Conservation (phyloP, 2,329 filamentous ascomycete genomes). For the Arthrobotrys entomopaga region DNA sequence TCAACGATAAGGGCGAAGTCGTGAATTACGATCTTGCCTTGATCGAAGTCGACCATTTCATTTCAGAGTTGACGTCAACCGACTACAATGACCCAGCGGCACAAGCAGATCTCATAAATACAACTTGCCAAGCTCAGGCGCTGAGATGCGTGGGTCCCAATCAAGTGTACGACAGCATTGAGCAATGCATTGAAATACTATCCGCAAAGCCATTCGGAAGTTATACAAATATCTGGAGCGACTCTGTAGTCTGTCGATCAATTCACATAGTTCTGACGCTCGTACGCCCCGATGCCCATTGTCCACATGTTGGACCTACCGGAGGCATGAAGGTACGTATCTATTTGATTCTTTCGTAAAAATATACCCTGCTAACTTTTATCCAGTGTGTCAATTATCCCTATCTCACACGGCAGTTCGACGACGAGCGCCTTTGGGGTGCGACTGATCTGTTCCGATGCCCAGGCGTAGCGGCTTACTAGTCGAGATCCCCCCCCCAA, state of each 20-base stretch:
- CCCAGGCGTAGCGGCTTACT: conserved; percentile 2
- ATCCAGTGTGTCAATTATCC: conserved; percentile 43
- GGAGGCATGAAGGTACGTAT: conserved; percentile 52
- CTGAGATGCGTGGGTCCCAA: conserved; percentile 61
- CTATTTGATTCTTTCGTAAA: not conserved
- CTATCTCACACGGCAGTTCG: conserved; percentile 42
- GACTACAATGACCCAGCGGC: conserved; percentile 59
- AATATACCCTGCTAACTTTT: not conserved
- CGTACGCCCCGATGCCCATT: conserved; percentile 44
- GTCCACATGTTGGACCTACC: conserved; percentile 47
- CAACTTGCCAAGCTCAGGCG: conserved; percentile 61
- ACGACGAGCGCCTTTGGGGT: conserved; percentile 42
- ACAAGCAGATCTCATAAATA: conserved; percentile 59
- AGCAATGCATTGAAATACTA: conserved; percentile 61
- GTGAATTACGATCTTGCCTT: conserved; percentile 64
- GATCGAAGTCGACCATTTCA: conserved; percentile 63
- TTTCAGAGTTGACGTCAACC: conserved; percentile 59
- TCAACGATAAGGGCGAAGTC: conserved; percentile 64
- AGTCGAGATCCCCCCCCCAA: not conserved
- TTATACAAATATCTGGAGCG: conserved; percentile 64
- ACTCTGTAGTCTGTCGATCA: conserved; percentile 64
- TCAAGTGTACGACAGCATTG: conserved; percentile 61
- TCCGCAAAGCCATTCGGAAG: conserved; percentile 62
- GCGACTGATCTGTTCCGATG: conserved; percentile 43
- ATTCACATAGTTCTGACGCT: conserved; percentile 63